Base-by-base conservation (phyloP, 2,329 filamentous ascomycete genomes). In the Aspergillus quadricinctus region DNA sequence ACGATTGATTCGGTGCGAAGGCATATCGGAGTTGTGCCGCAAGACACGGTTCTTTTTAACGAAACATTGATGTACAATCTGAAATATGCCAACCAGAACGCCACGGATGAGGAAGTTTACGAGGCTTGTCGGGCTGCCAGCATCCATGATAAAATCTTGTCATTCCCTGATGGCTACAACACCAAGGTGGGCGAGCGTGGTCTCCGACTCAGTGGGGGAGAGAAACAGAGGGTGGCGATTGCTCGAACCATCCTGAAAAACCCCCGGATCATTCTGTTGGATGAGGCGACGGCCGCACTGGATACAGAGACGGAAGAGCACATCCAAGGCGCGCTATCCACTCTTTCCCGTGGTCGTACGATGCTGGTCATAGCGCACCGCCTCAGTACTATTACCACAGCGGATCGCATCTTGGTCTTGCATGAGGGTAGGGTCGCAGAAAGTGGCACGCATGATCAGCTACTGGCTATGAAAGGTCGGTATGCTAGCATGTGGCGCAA, bases 41-140 rank as follows among this genome's bases (percentile, higher is more conserved):
- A 99, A 73, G 94, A 99, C 67, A 97, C 93, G 4, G 89, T 96
- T 5, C 80, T 97, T 48, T 97, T 97, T 81, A 96, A 96, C 71
- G 92, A 96, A 72, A 88, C 89, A 1, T 78, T 97, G 61, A 94
- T 96, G 90, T 96, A 96, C 77, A 97, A 97, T 69, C 79, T 97
- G 59, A 88, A 87, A 71, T 96, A 97, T 70, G 92, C 92, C 57
- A 93, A 93, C 61, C 89, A 90, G 46, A 74, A 82, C 28, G 91
- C 88, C 10, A 89, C 88, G 0, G 87, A 95, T 57, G 88, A 93
- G 63, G 86, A 96, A 28, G 86, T 96, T 1, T 89, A 86, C 66
- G 85, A 84, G 48, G 92, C 92, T 11, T 96, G 92, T 72, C 83
- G 84, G 60, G 91, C 91, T 25, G 92, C 92, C 19, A 93, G 89